A percentile compares a stretch with the other conserved stretches of the same genome.
phyloP scores from a whole-genome alignment of 441 rosid species.

The Adansonia grandidieri region DNA sequence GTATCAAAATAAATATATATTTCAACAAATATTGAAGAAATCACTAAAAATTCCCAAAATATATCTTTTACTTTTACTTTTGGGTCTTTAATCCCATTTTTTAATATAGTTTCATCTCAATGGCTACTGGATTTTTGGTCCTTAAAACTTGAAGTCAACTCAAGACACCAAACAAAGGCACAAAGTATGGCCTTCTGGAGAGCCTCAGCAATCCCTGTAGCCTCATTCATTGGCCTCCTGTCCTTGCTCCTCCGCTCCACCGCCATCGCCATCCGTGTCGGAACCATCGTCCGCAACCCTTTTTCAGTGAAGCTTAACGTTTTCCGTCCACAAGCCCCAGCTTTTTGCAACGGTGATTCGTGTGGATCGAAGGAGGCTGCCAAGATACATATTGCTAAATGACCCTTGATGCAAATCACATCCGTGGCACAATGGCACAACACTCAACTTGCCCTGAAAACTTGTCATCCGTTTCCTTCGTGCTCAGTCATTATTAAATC shows the following conservation, averaged over 20 bases:
- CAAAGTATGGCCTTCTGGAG: conserved; percentile 74
- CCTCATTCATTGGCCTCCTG: conserved; percentile 55
- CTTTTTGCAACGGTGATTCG: conserved; percentile 56
- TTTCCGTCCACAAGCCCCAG: conserved; percentile 63
- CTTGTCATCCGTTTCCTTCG: conserved; percentile 73
- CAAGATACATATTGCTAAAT: conserved; percentile 59
- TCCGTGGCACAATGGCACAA: conserved; percentile 84
- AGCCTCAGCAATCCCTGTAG: conserved; percentile 23
- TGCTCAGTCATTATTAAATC: conserved; percentile 50
- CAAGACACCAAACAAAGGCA: not conserved
- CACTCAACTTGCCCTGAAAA: conserved; percentile 74
- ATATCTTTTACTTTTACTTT: no score
- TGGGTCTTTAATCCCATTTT: no score
- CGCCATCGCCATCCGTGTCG: conserved; percentile 41
- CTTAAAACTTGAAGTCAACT: no score
- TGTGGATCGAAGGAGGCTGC: conserved; percentile 41
- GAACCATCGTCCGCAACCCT: conserved; percentile 40
- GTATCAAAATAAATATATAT: no score
- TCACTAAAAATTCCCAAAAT: no score
- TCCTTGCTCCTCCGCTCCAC: conserved; percentile 46
- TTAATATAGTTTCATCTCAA: no score
- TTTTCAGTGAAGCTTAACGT: conserved; percentile 41
- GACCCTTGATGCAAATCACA: conserved; percentile 78
- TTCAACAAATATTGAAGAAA: no score
- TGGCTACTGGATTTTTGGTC: not conserved